Conservation (phyloP, 768 basidiomycete species). For the Pholiota conissans region DNA sequence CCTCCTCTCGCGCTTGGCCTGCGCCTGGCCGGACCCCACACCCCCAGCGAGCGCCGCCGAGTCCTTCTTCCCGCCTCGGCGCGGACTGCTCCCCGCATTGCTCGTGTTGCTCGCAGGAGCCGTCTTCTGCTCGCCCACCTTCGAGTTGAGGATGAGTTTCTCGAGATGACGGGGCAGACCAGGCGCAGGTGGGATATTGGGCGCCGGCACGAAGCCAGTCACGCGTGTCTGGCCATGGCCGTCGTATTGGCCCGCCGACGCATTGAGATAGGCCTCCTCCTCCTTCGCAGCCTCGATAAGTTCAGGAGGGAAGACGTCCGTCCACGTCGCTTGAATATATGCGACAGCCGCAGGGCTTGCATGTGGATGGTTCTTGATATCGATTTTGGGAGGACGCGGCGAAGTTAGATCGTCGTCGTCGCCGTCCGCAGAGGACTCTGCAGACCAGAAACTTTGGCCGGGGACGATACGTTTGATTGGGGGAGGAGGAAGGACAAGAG, state of each 20-base stretch:
- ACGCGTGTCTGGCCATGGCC: slow-evolving; percentile 23
- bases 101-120: slow-evolving; percentile 18
- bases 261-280: slow-evolving; percentile 76
- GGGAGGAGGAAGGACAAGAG: background rate
- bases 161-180: slow-evolving; percentile 88
- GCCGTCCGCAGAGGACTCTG: slow-evolving; percentile 35
- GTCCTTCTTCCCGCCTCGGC: slow-evolving; percentile 22
- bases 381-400: slow-evolving; percentile 7
- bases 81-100: slow-evolving; percentile 16
- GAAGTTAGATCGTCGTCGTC: slow-evolving; percentile 22
- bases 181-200: slow-evolving; percentile 87
- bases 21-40: slow-evolving; percentile 26
- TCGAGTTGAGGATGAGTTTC: slow-evolving; percentile 84
- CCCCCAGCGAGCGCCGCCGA: slow-evolving; percentile 8
- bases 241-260: slow-evolving; percentile 38
- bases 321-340: slow-evolving; percentile 55
- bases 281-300: slow-evolving; percentile 78
- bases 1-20: slow-evolving; percentile 23
- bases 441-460: slow-evolving; percentile 44
- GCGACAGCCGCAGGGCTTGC: slow-evolving; percentile 7
- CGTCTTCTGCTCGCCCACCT: slow-evolving; percentile 27
- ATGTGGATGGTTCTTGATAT: slow-evolving; percentile 5
- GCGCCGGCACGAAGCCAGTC: slow-evolving; percentile 54
- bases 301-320: slow-evolving; percentile 72
- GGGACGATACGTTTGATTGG: slow-evolving; percentile 19